Evolutionary conservation across 228 moss, liverwort and hornwort species (phyloP), one percentile per base, ranked within the genome.

Genomic region (Sphagnum fallax): DNA sequence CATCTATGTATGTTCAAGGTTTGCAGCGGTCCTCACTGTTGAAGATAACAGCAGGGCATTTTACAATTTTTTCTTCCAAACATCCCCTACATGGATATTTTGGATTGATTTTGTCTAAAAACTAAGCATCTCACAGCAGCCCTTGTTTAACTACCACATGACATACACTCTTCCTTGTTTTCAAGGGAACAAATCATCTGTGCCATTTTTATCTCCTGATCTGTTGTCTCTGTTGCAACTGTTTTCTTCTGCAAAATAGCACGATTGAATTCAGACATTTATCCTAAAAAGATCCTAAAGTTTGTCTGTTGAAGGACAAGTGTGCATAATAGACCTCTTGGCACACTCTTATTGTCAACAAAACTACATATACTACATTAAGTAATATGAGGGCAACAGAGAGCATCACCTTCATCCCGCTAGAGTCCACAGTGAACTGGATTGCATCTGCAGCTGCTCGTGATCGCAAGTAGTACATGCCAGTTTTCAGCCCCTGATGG

Each of bases 381-480:
- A 32, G 32, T 32, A 32, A 32, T 1, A 32, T 32, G 32, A 32
- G 32, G 32, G 32, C 32, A 32, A 32, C 32, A 55, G 8, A 55
- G 55, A 55, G 55, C 8, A 55, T 14, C 52, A 96, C 92, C 91
- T 87, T 82, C 0, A 75, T 76, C 6, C 71, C 87, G 52, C 75
- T 72, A 0, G 90, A 70, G 59, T 98, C 93, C 0, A 98, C 97
- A 5, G 97, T 93, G 65, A 93, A 86, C 65, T 93, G 91, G 72
- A 98, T 98, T 11, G 97, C 91, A 68, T 98, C 97, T 47, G 91
- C 91, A 10, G 97, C 97, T 47, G 97, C 87, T 57, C 91, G 78
- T 16, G 97, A 93, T 51, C 97, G 82, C 75, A 98, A 70, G 64
- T 98, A 98, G 51, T 98, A 98, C 97, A 98, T 93, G 65, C 97